Evolutionary conservation across 805 yeast species (phyloP).

Genomic region (Wickerhamomyces strasburgensis): DNA sequence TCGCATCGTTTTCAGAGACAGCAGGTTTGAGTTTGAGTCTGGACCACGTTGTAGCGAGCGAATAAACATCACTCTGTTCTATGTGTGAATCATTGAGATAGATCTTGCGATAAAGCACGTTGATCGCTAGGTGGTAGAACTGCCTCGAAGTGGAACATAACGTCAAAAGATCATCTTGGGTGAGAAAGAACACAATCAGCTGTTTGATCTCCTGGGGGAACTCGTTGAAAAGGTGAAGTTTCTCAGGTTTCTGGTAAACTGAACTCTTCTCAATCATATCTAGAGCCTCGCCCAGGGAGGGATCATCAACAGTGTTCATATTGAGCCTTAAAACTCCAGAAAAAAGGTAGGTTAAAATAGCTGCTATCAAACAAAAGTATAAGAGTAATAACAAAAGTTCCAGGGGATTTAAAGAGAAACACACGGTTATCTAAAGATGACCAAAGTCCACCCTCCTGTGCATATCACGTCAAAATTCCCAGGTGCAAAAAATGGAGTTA

Average conservation of each 20-base stretch:
- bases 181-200: slow-evolving; percentile 19
- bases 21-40: slow-evolving; percentile 18
- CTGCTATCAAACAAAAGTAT: slow-evolving; percentile 21
- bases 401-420: no score
- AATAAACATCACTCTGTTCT: slow-evolving; percentile 30
- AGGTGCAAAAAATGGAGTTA: no score
- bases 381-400: no score
- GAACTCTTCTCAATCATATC: neutral
- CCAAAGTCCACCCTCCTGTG: no score
- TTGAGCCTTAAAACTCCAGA: neutral
- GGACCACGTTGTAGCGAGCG: slow-evolving; percentile 37
- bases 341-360: slow-evolving; percentile 9
- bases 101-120: slow-evolving; percentile 31
- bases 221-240: slow-evolving; percentile 1
- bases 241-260: neutral
- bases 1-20: slow-evolving; percentile 14
- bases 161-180: slow-evolving; percentile 30
- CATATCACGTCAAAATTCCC: no score
- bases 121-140: slow-evolving; percentile 28
- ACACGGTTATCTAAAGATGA: no score
- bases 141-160: slow-evolving; percentile 25
- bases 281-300: neutral
- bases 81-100: slow-evolving; percentile 38
- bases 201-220: slow-evolving; percentile 22
- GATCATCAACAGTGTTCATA: neutral